Evolutionary conservation across 2,329 filamentous ascomycete genomes (phyloP).

Genomic region (Didymella pomorum): DNA sequence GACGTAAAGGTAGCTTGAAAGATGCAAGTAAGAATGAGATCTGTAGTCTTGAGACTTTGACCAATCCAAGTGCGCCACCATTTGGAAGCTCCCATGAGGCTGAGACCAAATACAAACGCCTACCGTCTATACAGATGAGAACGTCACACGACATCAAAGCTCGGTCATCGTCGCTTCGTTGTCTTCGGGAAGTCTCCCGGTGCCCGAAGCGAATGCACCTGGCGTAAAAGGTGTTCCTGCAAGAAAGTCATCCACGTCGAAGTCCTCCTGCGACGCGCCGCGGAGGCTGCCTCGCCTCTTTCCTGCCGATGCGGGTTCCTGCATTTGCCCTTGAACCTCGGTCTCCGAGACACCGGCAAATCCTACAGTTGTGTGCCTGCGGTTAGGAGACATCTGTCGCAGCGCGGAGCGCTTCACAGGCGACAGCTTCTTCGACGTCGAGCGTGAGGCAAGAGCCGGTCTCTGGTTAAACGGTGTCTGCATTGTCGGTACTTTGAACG

Average conservation of each 20-base stretch:
- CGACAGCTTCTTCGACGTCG: constrained; percentile 28
- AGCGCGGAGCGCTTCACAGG: constrained; percentile 41
- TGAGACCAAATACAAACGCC: not conserved
- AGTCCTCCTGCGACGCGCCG: constrained; percentile 37
- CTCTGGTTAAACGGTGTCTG: constrained; percentile 40
- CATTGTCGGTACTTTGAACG: constrained; percentile 43
- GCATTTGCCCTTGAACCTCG: constrained; percentile 18
- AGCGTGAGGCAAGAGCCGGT: constrained; percentile 18
- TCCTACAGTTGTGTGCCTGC: constrained; percentile 42
- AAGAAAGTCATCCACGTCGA: constrained; percentile 52
- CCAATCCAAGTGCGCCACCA: not conserved
- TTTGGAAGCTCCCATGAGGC: constrained; percentile 9
- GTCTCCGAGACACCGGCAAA: constrained; percentile 28
- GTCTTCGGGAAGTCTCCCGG: constrained; percentile 32
- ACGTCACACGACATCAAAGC: constrained; percentile 20
- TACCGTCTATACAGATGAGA: not conserved
- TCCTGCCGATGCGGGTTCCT: constrained; percentile 9
- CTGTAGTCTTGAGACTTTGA: constrained; percentile 8
- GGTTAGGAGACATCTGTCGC: constrained; percentile 45
- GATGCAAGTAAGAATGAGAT: not conserved
- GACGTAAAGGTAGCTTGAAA: constrained; percentile 8
- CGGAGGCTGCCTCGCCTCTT: constrained; percentile 33
- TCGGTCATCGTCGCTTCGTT: constrained; percentile 35
- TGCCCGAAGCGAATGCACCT: constrained; percentile 33
- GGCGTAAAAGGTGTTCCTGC: constrained; percentile 50